phyloP scores from a whole-genome alignment of 148 eudicot species.

The Amaranthus hypochondriacus region DNA sequence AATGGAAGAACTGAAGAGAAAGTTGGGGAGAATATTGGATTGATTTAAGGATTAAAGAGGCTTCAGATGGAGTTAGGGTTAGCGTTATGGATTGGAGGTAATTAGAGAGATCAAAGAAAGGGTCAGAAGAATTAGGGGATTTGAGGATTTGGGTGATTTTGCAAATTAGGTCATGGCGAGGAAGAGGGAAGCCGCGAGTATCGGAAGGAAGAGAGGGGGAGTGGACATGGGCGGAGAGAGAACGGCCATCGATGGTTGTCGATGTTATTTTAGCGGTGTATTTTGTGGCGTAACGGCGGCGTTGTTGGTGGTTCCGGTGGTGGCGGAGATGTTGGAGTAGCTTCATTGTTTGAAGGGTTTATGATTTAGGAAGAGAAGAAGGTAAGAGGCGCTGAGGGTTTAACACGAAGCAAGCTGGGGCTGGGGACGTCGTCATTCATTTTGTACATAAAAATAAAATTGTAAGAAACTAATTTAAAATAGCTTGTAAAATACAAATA shows the following conservation, averaged over 20 bases:
- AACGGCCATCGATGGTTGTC: conserved; percentile 43
- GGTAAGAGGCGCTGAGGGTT: no score
- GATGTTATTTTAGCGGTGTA: conserved; percentile 62
- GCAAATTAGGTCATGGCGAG: conserved; percentile 85
- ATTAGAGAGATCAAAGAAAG: conserved; percentile 10
- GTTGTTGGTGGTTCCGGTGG: conserved; percentile 29
- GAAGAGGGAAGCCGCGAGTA: conserved; percentile 63
- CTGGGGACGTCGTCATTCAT: no score
- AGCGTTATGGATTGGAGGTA: conserved; percentile 32
- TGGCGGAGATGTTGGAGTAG: background rate
- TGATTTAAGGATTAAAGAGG: conserved; percentile 67
- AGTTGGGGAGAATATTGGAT: conserved; percentile 40
- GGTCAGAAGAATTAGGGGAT: conserved; percentile 19
- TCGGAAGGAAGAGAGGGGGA: conserved; percentile 45
- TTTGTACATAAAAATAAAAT: no score
- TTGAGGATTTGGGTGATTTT: conserved; percentile 47
- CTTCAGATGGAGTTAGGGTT: conserved; percentile 64
- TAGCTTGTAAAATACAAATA: no score
- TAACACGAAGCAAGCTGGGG: no score
- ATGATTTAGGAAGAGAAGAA: background rate
- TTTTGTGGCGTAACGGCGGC: conserved; percentile 66
- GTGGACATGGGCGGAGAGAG: conserved; percentile 48
- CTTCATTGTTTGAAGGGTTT: conserved; percentile 5
- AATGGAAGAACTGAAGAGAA: conserved; percentile 65
- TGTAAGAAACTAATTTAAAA: no score